These are phyloP conservation scores for Yarrowia divulgata DNA, from an alignment of 805 yeast species.

Conservation along the genomic window DNA sequence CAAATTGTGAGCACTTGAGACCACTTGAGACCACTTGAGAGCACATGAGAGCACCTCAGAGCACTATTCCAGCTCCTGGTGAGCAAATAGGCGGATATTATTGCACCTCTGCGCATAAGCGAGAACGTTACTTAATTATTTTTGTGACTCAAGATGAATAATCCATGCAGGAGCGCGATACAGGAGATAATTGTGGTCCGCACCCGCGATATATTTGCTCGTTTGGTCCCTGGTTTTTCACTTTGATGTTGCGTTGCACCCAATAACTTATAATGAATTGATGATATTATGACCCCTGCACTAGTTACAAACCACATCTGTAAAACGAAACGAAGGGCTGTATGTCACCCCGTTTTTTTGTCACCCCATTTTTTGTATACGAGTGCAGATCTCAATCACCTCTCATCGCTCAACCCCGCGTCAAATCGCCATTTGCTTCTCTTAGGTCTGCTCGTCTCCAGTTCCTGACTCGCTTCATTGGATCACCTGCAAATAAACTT, in stretches of 20 bases:
- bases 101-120: constrained; percentile 11
- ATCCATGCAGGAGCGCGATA: neutral
- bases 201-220: constrained; percentile 14
- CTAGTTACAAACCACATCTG: too few relatives aligned
- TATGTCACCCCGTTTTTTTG: too few relatives aligned
- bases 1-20: neutral
- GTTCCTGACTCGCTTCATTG: neutral
- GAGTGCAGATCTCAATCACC: neutral
- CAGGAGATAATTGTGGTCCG: neutral
- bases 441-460: neutral
- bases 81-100: constrained; percentile 11
- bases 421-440: neutral
- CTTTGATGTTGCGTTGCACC: neutral
- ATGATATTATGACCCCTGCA: constrained; percentile 3
- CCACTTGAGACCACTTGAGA: too few relatives aligned
- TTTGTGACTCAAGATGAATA: constrained; percentile 6
- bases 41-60: too few relatives aligned
- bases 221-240: neutral
- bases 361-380: neutral
- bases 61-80: neutral
- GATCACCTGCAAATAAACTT: neutral
- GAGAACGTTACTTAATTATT: neutral
- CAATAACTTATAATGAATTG: constrained; percentile 22
- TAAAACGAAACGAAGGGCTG: too few relatives aligned
- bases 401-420: neutral